Evolutionary conservation across 2,329 filamentous ascomycete species (phyloP).

Genomic region (Sclerotinia borealis): DNA sequence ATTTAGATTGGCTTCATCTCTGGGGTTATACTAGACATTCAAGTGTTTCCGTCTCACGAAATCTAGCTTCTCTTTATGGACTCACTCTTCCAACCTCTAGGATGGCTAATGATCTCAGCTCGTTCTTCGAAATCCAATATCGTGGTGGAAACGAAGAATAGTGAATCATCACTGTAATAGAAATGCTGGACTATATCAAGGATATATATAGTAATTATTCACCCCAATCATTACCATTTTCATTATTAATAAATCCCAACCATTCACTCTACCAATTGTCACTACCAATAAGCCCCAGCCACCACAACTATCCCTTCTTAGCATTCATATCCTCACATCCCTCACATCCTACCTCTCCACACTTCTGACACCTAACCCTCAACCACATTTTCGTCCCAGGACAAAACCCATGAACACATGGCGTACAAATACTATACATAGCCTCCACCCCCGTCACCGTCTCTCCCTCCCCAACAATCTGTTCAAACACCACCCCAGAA

Average conservation of each 20-base stretch:
- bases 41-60: not conserved
- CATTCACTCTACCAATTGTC: not conserved
- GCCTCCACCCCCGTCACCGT: not conserved
- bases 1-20: no score
- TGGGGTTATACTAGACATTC: no score
- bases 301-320: not conserved
- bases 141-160: no score
- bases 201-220: not conserved
- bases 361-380: not conserved
- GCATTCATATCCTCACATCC: not conserved
- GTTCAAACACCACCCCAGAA: not conserved
- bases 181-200: no score
- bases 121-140: not conserved
- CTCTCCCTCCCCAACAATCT: not conserved
- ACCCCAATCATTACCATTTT: no score
- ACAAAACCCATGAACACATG: slow-evolving; percentile 7
- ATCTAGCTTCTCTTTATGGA: not conserved
- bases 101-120: not conserved
- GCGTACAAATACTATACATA: not conserved
- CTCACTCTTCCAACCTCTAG: not conserved
- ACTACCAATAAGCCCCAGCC: not conserved
- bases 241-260: no score
- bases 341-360: not conserved
- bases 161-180: no score
- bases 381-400: slow-evolving; percentile 2